These are phyloP conservation scores for Filobasidium uniguttulatum DNA, from an alignment of 1,284 basidiomycete species.

Conservation along the genomic window DNA sequence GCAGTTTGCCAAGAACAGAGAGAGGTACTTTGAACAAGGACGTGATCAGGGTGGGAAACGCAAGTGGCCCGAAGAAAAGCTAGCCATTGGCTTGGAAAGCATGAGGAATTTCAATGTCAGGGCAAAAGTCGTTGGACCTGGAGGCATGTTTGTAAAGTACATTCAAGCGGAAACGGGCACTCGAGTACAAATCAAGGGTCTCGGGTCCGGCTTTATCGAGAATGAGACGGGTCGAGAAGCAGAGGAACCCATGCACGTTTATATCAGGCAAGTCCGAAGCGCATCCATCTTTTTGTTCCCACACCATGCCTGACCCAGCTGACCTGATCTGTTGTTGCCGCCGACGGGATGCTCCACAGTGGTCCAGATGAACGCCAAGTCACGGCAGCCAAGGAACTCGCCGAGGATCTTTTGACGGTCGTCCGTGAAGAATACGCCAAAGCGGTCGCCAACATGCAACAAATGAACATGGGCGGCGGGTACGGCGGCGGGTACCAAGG, in stretches of 20 bases:
- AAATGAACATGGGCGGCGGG: conserved; percentile 53
- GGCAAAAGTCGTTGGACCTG: conserved; percentile 92
- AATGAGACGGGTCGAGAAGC: conserved; percentile 81
- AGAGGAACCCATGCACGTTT: conserved; percentile 87
- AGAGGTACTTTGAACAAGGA: conserved; percentile 14
- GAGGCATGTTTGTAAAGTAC: conserved; percentile 93
- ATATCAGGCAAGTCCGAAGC: conserved; percentile 55
- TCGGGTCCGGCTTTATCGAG: conserved; percentile 90
- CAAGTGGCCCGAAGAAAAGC: conserved; percentile 93
- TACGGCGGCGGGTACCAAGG: conserved; percentile 39
- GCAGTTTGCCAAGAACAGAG: conserved; percentile 34
- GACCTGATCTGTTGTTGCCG: conserved; percentile 4
- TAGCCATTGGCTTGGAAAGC: conserved; percentile 72
- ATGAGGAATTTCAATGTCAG: conserved; percentile 94
- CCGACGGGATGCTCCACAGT: too few relatives aligned
- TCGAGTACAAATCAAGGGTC: conserved; percentile 93
- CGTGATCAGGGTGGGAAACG: conserved; percentile 38
- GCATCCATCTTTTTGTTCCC: background rate
- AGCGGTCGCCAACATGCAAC: conserved; percentile 40
- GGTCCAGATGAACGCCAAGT: conserved; percentile 81
- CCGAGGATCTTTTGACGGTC: conserved; percentile 76
- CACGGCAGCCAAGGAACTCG: conserved; percentile 68
- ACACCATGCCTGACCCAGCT: background rate
- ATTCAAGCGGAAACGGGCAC: conserved; percentile 94
- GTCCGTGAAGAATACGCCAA: conserved; percentile 75